phyloP scores from a whole-genome alignment of 768 basidiomycete species.

The Boletales sp. region DNA sequence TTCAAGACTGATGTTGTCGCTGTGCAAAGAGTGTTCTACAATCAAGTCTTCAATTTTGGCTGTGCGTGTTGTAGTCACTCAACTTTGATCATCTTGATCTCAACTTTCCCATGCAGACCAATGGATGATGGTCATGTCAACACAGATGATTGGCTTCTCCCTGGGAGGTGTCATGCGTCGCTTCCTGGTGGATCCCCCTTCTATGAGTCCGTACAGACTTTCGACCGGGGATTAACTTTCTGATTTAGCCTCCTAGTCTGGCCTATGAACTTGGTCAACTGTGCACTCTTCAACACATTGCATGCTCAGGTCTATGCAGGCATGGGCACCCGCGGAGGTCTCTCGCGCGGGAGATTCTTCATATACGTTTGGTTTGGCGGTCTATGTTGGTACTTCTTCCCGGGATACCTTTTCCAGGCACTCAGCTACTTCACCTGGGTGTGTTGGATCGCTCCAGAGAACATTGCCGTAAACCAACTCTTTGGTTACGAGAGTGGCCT shows the following conservation, averaged over 20 bases:
- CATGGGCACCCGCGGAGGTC: conserved; percentile 40
- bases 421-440: conserved; percentile 60
- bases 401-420: conserved; percentile 71
- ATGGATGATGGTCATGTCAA: conserved; percentile 67
- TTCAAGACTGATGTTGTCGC: conserved; percentile 62
- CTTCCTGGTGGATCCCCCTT: conserved; percentile 61
- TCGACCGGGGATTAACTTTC: background rate
- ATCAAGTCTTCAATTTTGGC: conserved; percentile 51
- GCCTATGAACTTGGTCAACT: conserved; percentile 68
- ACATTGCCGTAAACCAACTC: conserved; percentile 67
- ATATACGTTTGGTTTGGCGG: conserved; percentile 39
- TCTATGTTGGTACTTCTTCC: conserved; percentile 54
- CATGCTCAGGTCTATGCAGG: conserved; percentile 55
- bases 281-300: conserved; percentile 73
- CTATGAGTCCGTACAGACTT: conserved; percentile 48
- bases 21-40: conserved; percentile 68
- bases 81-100: background rate
- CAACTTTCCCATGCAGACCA: conserved; percentile 34
- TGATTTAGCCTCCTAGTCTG: conserved; percentile 50
- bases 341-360: conserved; percentile 55
- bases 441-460: conserved; percentile 69
- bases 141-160: conserved; percentile 65
- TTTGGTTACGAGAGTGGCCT: conserved; percentile 59
- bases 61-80: conserved; percentile 26
- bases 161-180: conserved; percentile 59